Base-by-base conservation (phyloP, 2,329 filamentous ascomycete genomes). In the Ophiocordyceps sinensis region DNA sequence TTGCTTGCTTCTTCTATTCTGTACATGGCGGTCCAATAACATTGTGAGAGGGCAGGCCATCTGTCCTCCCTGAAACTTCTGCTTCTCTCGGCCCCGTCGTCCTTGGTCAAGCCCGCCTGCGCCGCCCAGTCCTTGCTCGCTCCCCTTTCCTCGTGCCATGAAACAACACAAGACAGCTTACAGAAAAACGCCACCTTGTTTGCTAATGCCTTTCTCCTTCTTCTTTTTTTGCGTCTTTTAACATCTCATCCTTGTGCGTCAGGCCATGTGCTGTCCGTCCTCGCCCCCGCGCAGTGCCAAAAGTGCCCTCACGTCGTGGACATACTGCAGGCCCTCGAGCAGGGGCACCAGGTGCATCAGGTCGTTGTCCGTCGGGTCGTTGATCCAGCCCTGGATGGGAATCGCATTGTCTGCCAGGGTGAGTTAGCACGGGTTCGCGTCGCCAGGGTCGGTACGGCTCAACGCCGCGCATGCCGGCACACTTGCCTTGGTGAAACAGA, bases 311-410 rank as follows among this genome's bases (percentile, higher is more conserved):
- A 98, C 89, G 63, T 98, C 91, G 40, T 89, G 94, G 50, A 91
- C 88, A 63, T 96, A 94, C 66, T 96, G 91, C 55, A 98, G 66
- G 15, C 86, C 91, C 64, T 98, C 91, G 36, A 98, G 71, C 53
- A 96, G 70, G 28, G 91, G 91, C 44, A 98, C 79, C 45, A 98
- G 71, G 61, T 96, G 86, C 61, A 96, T 73, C 49, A 98, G 70
- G 57, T 95, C 89, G 58, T 88, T 91, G 64, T 98, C 91, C 23
- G 91, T 96, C 19, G 91, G 91, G 64, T 98, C 91, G 61, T 82
- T 94, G 65, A 98, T 96, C 91, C 91, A 98, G 56, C 91, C 91
- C 67, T 96, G 89, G 57, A 98, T 96, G 3, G 91, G 91, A 54
- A 98, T 95, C 39, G 91, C 91, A 65, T 98, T 98, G 62, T 98